Base-by-base conservation (phyloP, 192 early-diverging fungal genomes). In the Physocladia obscura region DNA sequence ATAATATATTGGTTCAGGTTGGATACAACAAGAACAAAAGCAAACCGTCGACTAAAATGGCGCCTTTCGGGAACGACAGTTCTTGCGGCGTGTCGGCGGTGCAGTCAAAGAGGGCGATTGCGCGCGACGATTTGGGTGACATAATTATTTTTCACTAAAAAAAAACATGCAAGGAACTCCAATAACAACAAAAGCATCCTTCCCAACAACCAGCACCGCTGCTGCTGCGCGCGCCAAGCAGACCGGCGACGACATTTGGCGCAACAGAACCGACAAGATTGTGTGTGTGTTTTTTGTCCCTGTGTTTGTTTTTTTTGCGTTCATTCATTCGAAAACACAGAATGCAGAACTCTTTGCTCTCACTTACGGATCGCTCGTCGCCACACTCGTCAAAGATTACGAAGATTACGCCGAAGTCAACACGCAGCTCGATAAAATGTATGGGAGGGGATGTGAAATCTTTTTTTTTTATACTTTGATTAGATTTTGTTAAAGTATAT, bases 361-460 rank as follows among this genome's bases (percentile, higher is more conserved):
- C 40, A 99, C 97, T 67, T 99, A 99, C 77, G 97, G 97, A 19
- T 95, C 97, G 3, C 83, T 99, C 8, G 97, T 99, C 1, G 89
- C 90, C 21, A 96, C 98, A 70, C 84, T 99, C 4, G 85, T 96
- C 32, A 92, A 93, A 69, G 97, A 99, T 76, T 91, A 80, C 40
- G 92, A 97, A 70, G 92, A 98, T 78, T 96, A 94, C 63, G 69
- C 69, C 31, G 89, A 93, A 49, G 95, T 99, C 34, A 99, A 99
- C 79, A 89, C 90, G 70, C 94, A 99, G 73, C 88, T 99, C 44
- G 96, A 99, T 36, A 95, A 97, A 78, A 97, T 99, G 93, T 94
- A 86, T 48, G 54, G 34, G 36, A 4, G 11, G 0, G 63, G 2
- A 19, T 11, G 26, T 21, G 2, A 19, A 15, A 2, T 73, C 34